A percentile compares a stretch with the other conserved stretches of the same genome.
Evolutionary conservation across 176 grass and related monocot species (phyloP).

Genomic region (Paspalum notatum): DNA sequence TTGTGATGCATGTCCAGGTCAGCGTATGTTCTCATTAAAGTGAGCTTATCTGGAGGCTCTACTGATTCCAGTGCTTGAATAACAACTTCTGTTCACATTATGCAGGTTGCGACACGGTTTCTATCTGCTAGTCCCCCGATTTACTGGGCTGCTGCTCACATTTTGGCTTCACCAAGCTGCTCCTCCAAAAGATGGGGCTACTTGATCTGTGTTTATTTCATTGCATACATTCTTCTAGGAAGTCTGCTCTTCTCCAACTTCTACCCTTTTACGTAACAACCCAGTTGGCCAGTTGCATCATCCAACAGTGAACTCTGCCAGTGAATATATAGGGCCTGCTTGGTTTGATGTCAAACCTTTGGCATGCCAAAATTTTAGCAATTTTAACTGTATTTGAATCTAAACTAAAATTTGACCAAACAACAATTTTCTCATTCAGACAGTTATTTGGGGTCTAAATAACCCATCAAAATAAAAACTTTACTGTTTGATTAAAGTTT

Average conservation of each 20-base stretch:
- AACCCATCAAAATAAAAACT: no score
- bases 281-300: neutral
- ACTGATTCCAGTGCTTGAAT: neutral
- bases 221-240: constrained; percentile 80
- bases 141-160: constrained; percentile 74
- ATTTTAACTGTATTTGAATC: no score
- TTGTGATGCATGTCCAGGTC: constrained; percentile 95
- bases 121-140: constrained; percentile 78
- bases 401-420: no score
- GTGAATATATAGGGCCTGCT: neutral
- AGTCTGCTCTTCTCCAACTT: constrained; percentile 90
- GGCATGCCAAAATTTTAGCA: no score
- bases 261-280: constrained; percentile 87
- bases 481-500: no score
- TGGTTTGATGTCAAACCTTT: no score
- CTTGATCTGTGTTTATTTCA: constrained; percentile 74
- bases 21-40: constrained; percentile 27
- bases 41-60: neutral
- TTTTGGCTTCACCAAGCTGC: constrained; percentile 42
- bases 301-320: neutral
- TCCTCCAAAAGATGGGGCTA: constrained; percentile 69
- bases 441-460: no score
- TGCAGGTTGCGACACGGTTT: constrained; percentile 81
- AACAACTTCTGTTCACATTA: neutral
- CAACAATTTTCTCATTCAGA: no score